Conservation (phyloP, 1,139 yeast genomes). For the Candida labiduridarum region DNA sequence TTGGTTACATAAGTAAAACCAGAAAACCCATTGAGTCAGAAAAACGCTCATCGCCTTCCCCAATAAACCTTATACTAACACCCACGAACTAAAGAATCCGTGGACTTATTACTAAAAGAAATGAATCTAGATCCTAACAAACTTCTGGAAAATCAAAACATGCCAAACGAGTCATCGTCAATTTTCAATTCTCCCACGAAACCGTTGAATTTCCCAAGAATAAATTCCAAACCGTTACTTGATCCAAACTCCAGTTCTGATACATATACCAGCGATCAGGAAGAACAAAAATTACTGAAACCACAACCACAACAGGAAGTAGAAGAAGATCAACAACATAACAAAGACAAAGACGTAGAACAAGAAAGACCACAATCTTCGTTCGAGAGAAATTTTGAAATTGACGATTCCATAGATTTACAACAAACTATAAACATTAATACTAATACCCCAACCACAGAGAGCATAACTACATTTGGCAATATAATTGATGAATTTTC, state of each 20-base stretch:
- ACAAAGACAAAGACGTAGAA: background rate
- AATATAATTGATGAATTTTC: slow-evolving; percentile 32
- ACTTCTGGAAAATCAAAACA: slow-evolving; percentile 4
- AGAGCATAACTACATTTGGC: slow-evolving; percentile 12
- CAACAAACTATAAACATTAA: slow-evolving; percentile 16
- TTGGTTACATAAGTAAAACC: background rate
- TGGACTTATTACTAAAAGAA: slow-evolving; percentile 30
- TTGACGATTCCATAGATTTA: slow-evolving; percentile 22
- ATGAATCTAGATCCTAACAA: slow-evolving; percentile 21
- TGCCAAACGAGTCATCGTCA: slow-evolving; percentile 11
- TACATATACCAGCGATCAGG: slow-evolving; percentile 41
- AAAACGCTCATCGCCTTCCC: background rate
- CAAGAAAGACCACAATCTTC: slow-evolving; percentile 15
- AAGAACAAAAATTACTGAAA: slow-evolving; percentile 9
- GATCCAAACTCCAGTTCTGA: slow-evolving; percentile 47
- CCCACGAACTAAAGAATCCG: slow-evolving; percentile 23
- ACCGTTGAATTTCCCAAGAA: slow-evolving; percentile 33
- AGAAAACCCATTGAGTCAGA: background rate
- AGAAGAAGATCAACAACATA: slow-evolving; percentile 1
- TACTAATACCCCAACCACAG: background rate
- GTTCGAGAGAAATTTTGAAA: slow-evolving; percentile 32
- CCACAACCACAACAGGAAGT: slow-evolving; percentile 4
- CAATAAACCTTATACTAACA: slow-evolving; percentile 13
- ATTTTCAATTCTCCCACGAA: slow-evolving; percentile 35
- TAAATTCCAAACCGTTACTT: slow-evolving; percentile 14